Percentiles rank a stretch among this genome's conserved stretches.
Evolutionary conservation across 345 rosid species (phyloP).

Genomic region (Acer saccharum): DNA sequence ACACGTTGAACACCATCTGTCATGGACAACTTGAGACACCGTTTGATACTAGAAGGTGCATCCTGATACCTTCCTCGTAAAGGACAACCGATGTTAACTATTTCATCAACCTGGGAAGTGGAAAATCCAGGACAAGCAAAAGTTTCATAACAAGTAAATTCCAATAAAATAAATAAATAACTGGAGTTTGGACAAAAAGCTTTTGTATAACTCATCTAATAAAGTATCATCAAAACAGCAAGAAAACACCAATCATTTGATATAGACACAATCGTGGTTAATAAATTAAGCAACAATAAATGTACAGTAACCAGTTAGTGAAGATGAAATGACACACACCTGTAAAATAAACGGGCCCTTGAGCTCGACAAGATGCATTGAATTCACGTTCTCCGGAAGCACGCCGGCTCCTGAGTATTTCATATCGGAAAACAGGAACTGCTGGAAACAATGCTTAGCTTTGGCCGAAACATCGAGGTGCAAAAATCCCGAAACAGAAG

Average conservation of each 20-base stretch:
- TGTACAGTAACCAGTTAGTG: background rate
- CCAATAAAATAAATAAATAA: no score
- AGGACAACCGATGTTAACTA: constrained; percentile 76
- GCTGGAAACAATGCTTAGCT: constrained; percentile 82
- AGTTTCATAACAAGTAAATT: background rate
- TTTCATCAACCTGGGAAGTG: constrained; percentile 82
- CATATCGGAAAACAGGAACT: constrained; percentile 81
- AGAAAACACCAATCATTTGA: no score
- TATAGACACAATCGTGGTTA: no score
- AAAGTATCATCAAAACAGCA: no score
- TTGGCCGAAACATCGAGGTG: constrained; percentile 45
- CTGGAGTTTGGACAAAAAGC: background rate
- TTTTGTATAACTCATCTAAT: no score
- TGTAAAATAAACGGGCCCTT: constrained; percentile 87
- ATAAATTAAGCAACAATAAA: no score
- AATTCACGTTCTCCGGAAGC: constrained; percentile 67
- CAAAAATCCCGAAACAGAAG: constrained; percentile 43
- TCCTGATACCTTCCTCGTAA: constrained; percentile 77
- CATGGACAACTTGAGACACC: constrained; percentile 90
- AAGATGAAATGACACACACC: constrained; percentile 37
- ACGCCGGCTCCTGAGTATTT: constrained; percentile 71
- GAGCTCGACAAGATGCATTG: constrained; percentile 75
- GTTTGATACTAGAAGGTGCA: constrained; percentile 66
- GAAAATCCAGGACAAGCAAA: constrained; percentile 20
- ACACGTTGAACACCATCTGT: constrained; percentile 93